Evolutionary conservation across 768 basidiomycete genomes (phyloP), one percentile per base, ranked within the genome.

Genomic region (Solioccasus polychromus): DNA sequence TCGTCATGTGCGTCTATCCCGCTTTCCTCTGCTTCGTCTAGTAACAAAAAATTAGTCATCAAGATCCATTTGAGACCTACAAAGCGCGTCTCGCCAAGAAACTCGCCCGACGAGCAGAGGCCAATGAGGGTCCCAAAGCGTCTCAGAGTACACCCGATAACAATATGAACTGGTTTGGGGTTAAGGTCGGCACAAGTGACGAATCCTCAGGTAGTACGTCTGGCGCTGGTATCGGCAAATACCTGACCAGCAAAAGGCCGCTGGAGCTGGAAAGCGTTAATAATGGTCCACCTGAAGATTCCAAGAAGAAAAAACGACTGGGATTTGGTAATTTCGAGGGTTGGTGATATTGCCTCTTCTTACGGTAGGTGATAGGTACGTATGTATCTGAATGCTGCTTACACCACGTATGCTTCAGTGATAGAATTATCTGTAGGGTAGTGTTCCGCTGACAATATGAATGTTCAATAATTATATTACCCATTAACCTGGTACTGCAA

Each of bases 31-130:
- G 34, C 17, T 28, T 12, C 20, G 26, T 46, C 34, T 47, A 12
- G 48, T 53, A 34, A 52, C 44, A 29, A 14, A 51, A 32, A 32
- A 15, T 26, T 58, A 92, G 90, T 42, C 86, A 91, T 58, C 88
- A 92, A 70, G 94, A 99, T 66, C 96, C 96, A 0, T 98, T 96
- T 59, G 88, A 95, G 42, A 86, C 87, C 30, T 97, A 96, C 68
- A 92, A 94, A 61, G 75, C 73, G 19, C 83, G 92, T 12, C 78
- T 92, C 8, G 78, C 80, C 26, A 92, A 87, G 59, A 88, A 87
- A 54, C 76, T 90, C 9, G 83, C 86, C 2, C 52, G 56, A 23
- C 63, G 55, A 30, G 61, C 62, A 20, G 36, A 70, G 35, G 67
- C 66, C 31, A 57, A 45, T 28, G 58, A 66, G 17, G 48, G 62